Evolutionary conservation across 768 basidiomycete genomes (phyloP).

Genomic region (Tricholoma saponaceum): DNA sequence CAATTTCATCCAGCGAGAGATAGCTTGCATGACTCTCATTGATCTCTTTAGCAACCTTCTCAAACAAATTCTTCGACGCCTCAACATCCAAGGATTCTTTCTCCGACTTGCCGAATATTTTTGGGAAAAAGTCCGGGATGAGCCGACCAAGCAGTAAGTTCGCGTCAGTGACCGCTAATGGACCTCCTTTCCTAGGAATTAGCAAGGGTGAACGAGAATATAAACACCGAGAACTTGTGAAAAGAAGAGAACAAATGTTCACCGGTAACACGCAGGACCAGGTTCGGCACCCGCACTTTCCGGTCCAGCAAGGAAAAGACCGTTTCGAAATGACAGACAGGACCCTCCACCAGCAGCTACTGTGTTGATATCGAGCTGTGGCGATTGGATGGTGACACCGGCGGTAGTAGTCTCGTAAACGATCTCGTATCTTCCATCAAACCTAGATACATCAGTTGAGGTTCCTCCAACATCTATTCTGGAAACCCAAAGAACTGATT

Average conservation of each 20-base stretch:
- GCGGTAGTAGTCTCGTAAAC: slow-evolving; percentile 97
- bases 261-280: slow-evolving; percentile 90
- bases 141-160: slow-evolving; percentile 88
- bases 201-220: not conserved
- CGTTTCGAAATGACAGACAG: slow-evolving; percentile 84
- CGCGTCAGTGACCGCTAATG: slow-evolving; percentile 89
- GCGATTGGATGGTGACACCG: slow-evolving; percentile 87
- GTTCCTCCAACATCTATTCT: slow-evolving; percentile 95
- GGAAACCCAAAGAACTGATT: not conserved
- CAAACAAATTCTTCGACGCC: slow-evolving; percentile 66
- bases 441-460: slow-evolving; percentile 92
- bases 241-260: not conserved
- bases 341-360: slow-evolving; percentile 96
- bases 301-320: slow-evolving; percentile 87
- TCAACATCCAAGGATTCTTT: slow-evolving; percentile 78
- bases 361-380: slow-evolving; percentile 93
- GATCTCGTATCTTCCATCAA: slow-evolving; percentile 85
- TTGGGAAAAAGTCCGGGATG: slow-evolving; percentile 88
- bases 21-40: slow-evolving; percentile 59
- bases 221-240: not conserved
- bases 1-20: slow-evolving; percentile 75
- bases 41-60: slow-evolving; percentile 63
- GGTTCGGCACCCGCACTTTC: slow-evolving; percentile 93
- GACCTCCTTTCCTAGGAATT: slow-evolving; percentile 74
- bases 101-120: slow-evolving; percentile 90